These are phyloP conservation scores for Mucor velutinosus DNA, from an alignment of 371 early-diverging fungal species.

Conservation along the genomic window DNA sequence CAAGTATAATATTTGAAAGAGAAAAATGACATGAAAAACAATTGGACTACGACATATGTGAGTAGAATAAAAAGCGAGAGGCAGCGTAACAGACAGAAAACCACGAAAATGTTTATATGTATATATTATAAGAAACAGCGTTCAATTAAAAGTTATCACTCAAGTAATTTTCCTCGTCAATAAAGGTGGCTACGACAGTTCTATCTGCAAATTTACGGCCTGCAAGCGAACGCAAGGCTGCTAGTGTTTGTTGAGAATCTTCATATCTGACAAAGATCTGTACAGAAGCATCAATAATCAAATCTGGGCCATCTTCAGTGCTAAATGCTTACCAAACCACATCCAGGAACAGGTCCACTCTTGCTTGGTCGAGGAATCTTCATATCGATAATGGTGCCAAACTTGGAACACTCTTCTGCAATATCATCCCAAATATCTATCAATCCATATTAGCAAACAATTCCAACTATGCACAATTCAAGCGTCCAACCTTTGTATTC, in stretches of 20 bases:
- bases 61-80: background rate
- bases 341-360: conserved; percentile 60
- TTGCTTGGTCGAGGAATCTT: conserved; percentile 82
- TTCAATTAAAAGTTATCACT: conserved; percentile 62
- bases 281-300: background rate
- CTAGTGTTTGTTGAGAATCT: conserved; percentile 56
- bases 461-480: background rate
- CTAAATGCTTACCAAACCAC: conserved; percentile 78
- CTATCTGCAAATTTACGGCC: conserved; percentile 94
- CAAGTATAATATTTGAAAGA: background rate
- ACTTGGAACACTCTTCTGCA: conserved; percentile 87
- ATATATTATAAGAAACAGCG: background rate
- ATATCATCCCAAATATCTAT: conserved; percentile 92
- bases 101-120: background rate
- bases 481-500: conserved; percentile 77
- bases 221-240: conserved; percentile 84
- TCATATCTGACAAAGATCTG: conserved; percentile 88
- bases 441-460: background rate
- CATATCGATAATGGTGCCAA: conserved; percentile 79
- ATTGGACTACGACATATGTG: background rate
- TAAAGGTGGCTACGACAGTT: conserved; percentile 89
- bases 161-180: conserved; percentile 69
- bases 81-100: background rate
- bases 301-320: background rate
- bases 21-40: background rate